Evolutionary conservation across 371 early-diverging fungal species (phyloP), one percentile per base, ranked within the genome.

Genomic region (Mycotypha africana): DNA sequence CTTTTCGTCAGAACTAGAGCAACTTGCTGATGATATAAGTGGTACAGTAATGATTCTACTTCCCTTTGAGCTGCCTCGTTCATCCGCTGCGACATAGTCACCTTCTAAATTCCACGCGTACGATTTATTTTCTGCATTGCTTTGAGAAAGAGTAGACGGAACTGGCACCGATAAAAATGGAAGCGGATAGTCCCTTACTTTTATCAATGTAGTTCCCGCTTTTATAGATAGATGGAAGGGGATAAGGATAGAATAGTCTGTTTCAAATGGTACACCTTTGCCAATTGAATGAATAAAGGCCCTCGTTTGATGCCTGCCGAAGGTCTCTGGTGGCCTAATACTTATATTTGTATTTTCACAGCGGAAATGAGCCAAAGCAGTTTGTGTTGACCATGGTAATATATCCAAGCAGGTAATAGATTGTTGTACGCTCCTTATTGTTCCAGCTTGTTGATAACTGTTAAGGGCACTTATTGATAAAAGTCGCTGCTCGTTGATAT

Each of bases 261-360:
- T 42, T 15, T 72, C 49, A 0, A 51, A 38, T 1, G 84, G 80
- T 1, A 82, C 80, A 3, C 65, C 53, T 4, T 53, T 37, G 26
- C 84, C 86, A 6, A 81, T 53, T 3, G 66, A 46, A 47, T 81
- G 66, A 6, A 84, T 58, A 15, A 81, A 70, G 17, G 58, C 58
- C 40, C 74, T 72, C 3, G 80, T 53, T 4, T 72, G n/a, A n/a
- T n/a, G n/a, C n/a, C n/a, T n/a, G n/a, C n/a, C n/a, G n/a, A n/a
- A n/a, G n/a, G n/a, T n/a, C n/a, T 55, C 41, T 2, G 82, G 75
- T 2, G 49, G 32, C n/a, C 45, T 46, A 15, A 74, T 23, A 4
- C 37, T 44, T 2, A 71, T 39, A 1, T 36, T 25, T 1, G 67
- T 25, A 45, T 60, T 51, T 7, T 51, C 35, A 16, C 65, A 30